Percentiles rank a stretch among this genome's conserved stretches.
These are phyloP conservation scores for Phlebopus sp. DNA, from an alignment of 1,284 basidiomycete genomes.

Conservation along the genomic window DNA sequence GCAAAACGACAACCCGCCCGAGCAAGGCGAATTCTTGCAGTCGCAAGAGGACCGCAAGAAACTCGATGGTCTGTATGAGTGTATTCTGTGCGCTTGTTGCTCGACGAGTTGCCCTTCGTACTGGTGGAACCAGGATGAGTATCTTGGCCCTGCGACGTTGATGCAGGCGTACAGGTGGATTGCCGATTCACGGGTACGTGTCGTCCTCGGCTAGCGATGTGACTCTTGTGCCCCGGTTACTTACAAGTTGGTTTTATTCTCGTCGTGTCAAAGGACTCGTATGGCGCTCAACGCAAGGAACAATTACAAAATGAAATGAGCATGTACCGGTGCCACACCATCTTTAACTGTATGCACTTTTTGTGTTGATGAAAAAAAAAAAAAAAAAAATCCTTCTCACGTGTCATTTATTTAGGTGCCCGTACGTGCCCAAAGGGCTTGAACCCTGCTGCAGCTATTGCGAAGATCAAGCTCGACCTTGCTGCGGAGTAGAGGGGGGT, in stretches of 20 bases:
- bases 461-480: constrained; percentile 87
- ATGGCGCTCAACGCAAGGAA: constrained; percentile 83
- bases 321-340: constrained; percentile 91
- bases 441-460: constrained; percentile 86
- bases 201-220: no score
- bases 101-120: constrained; percentile 95
- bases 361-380: no score
- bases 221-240: constrained; percentile 1
- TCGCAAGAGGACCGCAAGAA: constrained; percentile 91
- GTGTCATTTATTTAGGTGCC: constrained; percentile 48
- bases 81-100: constrained; percentile 93
- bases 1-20: constrained; percentile 88
- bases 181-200: constrained; percentile 85
- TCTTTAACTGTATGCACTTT: constrained; percentile 94
- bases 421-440: constrained; percentile 95
- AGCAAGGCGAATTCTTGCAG: constrained; percentile 85
- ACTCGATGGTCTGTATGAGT: constrained; percentile 97
- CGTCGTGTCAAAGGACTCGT: constrained; percentile 58
- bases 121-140: constrained; percentile 99
- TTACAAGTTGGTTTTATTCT: neutral
- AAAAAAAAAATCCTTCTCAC: constrained; percentile 15
- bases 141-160: constrained; percentile 93
- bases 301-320: constrained; percentile 94
- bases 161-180: constrained; percentile 99
- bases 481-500: constrained; percentile 62